Conservation (phyloP, 164 flowering plant species). For the Vitis rupestris region DNA sequence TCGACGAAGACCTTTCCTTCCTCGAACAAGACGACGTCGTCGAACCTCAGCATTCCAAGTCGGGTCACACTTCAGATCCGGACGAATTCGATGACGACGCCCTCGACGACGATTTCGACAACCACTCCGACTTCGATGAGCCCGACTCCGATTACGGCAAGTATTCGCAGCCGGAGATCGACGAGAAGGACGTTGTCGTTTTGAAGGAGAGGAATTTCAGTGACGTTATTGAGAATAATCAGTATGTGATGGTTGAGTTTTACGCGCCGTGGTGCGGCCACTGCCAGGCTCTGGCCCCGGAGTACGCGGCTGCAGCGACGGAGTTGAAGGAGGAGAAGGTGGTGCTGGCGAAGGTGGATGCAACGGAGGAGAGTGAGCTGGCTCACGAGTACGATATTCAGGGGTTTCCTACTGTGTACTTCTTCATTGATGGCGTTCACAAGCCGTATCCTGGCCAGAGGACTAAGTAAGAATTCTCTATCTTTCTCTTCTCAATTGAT, state of each 20-base stretch:
- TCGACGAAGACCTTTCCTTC: constrained; percentile 70
- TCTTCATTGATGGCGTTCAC: constrained; percentile 85
- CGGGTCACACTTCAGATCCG: constrained; percentile 12
- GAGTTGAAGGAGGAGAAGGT: constrained; percentile 69
- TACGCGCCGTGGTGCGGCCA: constrained; percentile 99
- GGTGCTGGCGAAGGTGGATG: constrained; percentile 83
- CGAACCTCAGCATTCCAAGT: constrained; percentile 1
- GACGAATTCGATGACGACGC: constrained; percentile 24
- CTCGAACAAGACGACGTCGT: constrained; percentile 49
- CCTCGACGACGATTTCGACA: constrained; percentile 39
- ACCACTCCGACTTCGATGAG: constrained; percentile 37
- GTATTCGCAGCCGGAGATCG: constrained; percentile 39
- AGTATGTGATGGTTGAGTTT: constrained; percentile 85
- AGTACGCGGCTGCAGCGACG: constrained; percentile 90
- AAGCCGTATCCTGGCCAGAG: constrained; percentile 70
- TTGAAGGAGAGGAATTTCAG: constrained; percentile 74
- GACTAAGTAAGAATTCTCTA: constrained; percentile 47
- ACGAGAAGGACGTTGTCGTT: constrained; percentile 86
- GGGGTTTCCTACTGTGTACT: constrained; percentile 82
- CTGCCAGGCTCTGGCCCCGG: constrained; percentile 84
- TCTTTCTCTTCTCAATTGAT: neutral
- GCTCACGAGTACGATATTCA: constrained; percentile 81
- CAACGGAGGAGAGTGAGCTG: constrained; percentile 72
- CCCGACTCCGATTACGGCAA: constrained; percentile 26
- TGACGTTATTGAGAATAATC: constrained; percentile 56